A percentile compares a stretch with the other conserved stretches of the same genome.
Conservation (phyloP, 805 yeast genomes). For the Starmerella stigmatis region DNA sequence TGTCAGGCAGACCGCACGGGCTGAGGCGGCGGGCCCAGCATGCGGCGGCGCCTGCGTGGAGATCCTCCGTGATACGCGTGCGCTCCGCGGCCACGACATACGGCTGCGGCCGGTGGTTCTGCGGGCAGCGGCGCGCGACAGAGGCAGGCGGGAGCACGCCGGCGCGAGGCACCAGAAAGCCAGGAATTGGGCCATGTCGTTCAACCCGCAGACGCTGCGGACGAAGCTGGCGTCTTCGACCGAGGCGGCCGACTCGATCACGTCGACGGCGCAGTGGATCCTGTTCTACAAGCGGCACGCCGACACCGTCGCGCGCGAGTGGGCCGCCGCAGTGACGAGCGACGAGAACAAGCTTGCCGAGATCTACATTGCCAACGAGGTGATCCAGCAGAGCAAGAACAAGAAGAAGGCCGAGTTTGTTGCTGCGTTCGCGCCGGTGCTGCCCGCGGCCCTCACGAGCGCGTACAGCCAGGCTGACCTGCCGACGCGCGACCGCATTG, state of each 20-base stretch:
- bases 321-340: slow-evolving; percentile 36
- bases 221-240: slow-evolving; percentile 33
- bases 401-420: slow-evolving; percentile 50
- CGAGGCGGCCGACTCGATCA: slow-evolving; percentile 64
- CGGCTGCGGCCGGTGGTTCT: no score
- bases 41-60: no score
- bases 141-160: no score
- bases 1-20: no score
- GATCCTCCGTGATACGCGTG: no score
- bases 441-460: slow-evolving; percentile 32
- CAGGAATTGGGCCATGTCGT: slow-evolving; percentile 20
- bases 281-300: slow-evolving; percentile 57
- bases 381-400: slow-evolving; percentile 66
- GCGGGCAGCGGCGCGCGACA: no score
- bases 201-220: slow-evolving; percentile 22
- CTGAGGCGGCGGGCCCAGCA: no score
- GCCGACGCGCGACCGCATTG: slow-evolving; percentile 43
- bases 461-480: slow-evolving; percentile 33
- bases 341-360: slow-evolving; percentile 42
- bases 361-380: slow-evolving; percentile 67
- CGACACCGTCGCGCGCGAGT: slow-evolving; percentile 40
- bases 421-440: slow-evolving; percentile 42
- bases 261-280: slow-evolving; percentile 61
- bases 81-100: no score
- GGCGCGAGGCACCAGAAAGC: no score